Base-by-base conservation (phyloP, 257 asterid genomes). In the Parsonsia alboflavescens region DNA sequence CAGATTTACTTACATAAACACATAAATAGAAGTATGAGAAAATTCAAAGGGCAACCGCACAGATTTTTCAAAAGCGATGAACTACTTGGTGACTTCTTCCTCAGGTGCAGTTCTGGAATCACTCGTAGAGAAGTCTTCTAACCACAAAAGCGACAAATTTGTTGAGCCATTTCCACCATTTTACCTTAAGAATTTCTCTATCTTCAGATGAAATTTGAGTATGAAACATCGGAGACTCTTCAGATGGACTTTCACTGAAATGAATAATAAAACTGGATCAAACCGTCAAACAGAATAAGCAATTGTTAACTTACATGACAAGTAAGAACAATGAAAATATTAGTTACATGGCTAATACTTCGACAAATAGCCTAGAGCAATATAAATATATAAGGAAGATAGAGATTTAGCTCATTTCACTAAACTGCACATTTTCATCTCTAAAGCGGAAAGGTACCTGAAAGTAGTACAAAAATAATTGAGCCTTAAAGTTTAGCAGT, bases 111-210 rank as follows among this genome's bases (percentile, higher is more conserved):
- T 57, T 44, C 9, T 24, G 2, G 39, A 45, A 33, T 22, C 68
- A 57, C 50, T 56, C 42, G 39, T 33, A 33, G 39, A 33, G 39
- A 5, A 9, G 53, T 10, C 46, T 12, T 53, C 76, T n/a, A 65
- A 28, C 56, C 22, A 79, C 12, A 65, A 50, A 76, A 22, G 22
- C 7, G 59, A 28, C 33, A 28, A 49, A 62, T 53, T 22, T 66
- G 15, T 48, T 6, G 26, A 26, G 67, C 48, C 24, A 62, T 33
- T 21, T 52, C 67, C 64, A 46, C 46, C 73, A 49, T 57, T 68
- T 81, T 80, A 94, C 99, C 99, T 86, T 90, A 76, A 94, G 90
- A 73, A 45, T 72, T 72, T 83, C 89, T 85, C 82, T 86, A 77
- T 89, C 96, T 78, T 90, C 88, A 44, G 89, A 81, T 72, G 97